phyloP scores from a whole-genome alignment of 2,329 filamentous ascomycete genomes.

The Elsinoe batatas region DNA sequence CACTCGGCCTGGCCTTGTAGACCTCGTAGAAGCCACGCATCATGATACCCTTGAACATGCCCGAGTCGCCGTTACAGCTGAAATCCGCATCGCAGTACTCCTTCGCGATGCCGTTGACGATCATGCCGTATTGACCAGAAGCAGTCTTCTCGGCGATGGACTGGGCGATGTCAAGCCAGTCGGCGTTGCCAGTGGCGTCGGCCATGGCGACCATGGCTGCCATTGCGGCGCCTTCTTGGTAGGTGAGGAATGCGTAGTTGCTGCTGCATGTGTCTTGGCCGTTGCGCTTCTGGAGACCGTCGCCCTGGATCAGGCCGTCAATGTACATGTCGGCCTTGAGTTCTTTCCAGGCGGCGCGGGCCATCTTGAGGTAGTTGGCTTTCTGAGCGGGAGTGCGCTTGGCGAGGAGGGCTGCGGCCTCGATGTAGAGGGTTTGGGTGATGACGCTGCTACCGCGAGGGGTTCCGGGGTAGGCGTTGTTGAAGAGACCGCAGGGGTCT shows the following conservation, averaged over 20 bases:
- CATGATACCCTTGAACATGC: slow-evolving; percentile 66
- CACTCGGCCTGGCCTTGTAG: slow-evolving; percentile 41
- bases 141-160: slow-evolving; percentile 27
- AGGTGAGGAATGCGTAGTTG: slow-evolving; percentile 38
- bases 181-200: slow-evolving; percentile 25
- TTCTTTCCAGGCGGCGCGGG: slow-evolving; percentile 42
- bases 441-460: slow-evolving; percentile 44
- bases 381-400: slow-evolving; percentile 35
- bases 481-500: slow-evolving; percentile 38
- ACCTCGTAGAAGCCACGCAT: slow-evolving; percentile 54
- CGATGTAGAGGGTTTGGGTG: slow-evolving; percentile 48
- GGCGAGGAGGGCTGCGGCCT: slow-evolving; percentile 45
- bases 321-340: slow-evolving; percentile 44
- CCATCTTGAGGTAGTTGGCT: slow-evolving; percentile 36
- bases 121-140: slow-evolving; percentile 1
- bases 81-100: slow-evolving; percentile 26
- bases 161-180: slow-evolving; percentile 29
- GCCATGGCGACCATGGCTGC: slow-evolving; percentile 47
- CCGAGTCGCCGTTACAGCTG: slow-evolving; percentile 13
- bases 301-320: slow-evolving; percentile 35
- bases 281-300: background rate
- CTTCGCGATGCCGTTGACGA: slow-evolving; percentile 30
- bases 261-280: slow-evolving; percentile 40
- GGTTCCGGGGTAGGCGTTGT: slow-evolving; percentile 35
- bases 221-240: slow-evolving; percentile 55